phyloP scores from a whole-genome alignment of 768 basidiomycete species.

The Termitomyces sp. region DNA sequence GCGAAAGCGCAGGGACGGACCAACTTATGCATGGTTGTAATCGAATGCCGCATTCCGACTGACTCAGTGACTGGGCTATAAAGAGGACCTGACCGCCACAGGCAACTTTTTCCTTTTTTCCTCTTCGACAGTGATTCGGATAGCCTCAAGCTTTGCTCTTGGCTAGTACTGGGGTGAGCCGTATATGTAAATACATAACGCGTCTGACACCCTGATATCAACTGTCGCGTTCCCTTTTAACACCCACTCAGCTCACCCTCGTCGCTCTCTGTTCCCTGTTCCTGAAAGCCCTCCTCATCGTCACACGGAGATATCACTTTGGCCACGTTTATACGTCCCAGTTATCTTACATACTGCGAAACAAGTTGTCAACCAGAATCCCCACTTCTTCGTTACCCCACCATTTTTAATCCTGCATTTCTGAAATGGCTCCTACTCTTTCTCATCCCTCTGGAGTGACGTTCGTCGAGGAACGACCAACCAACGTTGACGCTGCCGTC shows the following conservation, averaged over 20 bases:
- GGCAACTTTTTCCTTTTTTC: no score
- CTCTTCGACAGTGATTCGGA: no score
- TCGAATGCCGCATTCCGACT: no score
- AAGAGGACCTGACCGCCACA: no score
- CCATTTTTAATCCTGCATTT: conserved; percentile 7
- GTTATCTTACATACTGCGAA: background rate
- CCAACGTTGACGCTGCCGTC: conserved; percentile 66
- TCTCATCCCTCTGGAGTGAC: conserved; percentile 61
- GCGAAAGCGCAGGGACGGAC: no score
- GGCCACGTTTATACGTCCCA: conserved; percentile 11
- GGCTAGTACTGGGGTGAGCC: no score
- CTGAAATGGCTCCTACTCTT: conserved; percentile 56
- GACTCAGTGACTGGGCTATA: no score
- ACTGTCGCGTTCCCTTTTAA: background rate
- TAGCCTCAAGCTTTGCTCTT: no score
- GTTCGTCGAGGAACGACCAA: conserved; percentile 62
- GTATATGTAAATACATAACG: no score
- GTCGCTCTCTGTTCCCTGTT: background rate
- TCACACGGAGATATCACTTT: conserved; percentile 16
- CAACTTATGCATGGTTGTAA: no score
- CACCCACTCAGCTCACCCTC: background rate
- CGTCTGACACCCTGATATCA: no score
- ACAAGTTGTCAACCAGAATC: background rate
- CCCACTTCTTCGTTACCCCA: conserved; percentile 1
- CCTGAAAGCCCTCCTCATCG: background rate